Conservation (phyloP, 768 basidiomycete genomes). For the Imleria badia region DNA sequence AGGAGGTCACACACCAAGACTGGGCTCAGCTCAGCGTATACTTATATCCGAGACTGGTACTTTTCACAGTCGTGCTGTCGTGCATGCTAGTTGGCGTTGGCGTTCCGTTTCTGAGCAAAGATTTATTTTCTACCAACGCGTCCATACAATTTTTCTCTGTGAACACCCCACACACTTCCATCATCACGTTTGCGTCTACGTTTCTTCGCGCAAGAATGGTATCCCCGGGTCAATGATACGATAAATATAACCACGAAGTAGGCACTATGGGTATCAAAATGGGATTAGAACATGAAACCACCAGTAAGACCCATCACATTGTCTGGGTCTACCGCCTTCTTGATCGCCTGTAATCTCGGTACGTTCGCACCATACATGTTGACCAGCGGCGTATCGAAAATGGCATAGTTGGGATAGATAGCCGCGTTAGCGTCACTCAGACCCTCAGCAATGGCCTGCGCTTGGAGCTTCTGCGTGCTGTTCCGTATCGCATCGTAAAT, state of each 20-base stretch:
- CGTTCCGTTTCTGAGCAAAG: too few relatives aligned
- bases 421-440: conserved; percentile 25
- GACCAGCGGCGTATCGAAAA: conserved; percentile 47
- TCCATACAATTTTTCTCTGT: too few relatives aligned
- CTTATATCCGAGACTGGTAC: too few relatives aligned
- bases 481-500: conserved; percentile 38
- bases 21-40: conserved; percentile 32
- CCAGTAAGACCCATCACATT: conserved; percentile 63
- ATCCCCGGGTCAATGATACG: too few relatives aligned
- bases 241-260: too few relatives aligned
- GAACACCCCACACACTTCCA: too few relatives aligned
- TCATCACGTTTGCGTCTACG: too few relatives aligned
- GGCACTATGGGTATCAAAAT: too few relatives aligned
- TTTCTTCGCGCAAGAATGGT: too few relatives aligned
- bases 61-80: too few relatives aligned
- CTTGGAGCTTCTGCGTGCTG: conserved; percentile 38
- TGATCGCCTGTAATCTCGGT: conserved; percentile 38
- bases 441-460: conserved; percentile 9
- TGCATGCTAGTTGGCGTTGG: too few relatives aligned
- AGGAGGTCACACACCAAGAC: conserved; percentile 37
- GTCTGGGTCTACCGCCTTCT: conserved; percentile 47
- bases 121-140: too few relatives aligned
- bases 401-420: conserved; percentile 59
- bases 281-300: conserved; percentile 56
- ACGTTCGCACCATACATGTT: conserved; percentile 47